Conservation (phyloP, 306 rosid genomes). For the Lathyrus tuberosus region DNA sequence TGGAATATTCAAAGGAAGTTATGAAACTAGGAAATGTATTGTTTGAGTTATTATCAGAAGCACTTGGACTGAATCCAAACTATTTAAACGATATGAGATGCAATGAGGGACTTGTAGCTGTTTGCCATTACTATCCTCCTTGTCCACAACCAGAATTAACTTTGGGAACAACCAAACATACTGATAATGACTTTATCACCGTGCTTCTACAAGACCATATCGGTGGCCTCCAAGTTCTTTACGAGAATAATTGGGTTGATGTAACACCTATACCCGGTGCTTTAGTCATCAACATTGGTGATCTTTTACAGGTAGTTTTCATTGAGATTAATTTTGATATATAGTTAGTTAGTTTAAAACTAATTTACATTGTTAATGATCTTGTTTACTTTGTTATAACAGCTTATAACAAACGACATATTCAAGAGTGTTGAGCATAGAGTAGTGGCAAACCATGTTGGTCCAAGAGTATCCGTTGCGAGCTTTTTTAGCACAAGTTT, state of each 20-base stretch:
- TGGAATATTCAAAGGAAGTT: slow-evolving; percentile 46
- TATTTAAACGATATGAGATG: slow-evolving; percentile 44
- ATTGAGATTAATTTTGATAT: too few relatives aligned
- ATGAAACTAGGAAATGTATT: slow-evolving; percentile 40
- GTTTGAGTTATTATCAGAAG: slow-evolving; percentile 26
- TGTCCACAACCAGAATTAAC: slow-evolving; percentile 49
- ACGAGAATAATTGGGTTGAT: slow-evolving; percentile 41
- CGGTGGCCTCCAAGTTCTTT: slow-evolving; percentile 62
- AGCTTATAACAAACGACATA: slow-evolving; percentile 46
- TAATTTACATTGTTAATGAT: background rate
- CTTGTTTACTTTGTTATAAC: background rate
- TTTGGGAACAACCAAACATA: background rate
- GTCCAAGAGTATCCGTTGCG: slow-evolving; percentile 44
- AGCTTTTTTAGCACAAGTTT: slow-evolving; percentile 39
- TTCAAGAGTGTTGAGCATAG: slow-evolving; percentile 47
- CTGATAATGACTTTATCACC: slow-evolving; percentile 47
- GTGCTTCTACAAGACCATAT: slow-evolving; percentile 56
- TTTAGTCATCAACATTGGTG: slow-evolving; percentile 46
- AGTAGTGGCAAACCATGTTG: slow-evolving; percentile 35
- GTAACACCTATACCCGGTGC: slow-evolving; percentile 37
- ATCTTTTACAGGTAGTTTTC: slow-evolving; percentile 40
- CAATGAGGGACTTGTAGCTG: slow-evolving; percentile 3
- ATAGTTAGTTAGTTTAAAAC: too few relatives aligned
- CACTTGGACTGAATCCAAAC: slow-evolving; percentile 40
- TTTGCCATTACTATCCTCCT: slow-evolving; percentile 43